These are phyloP conservation scores for Starmerella khaoyaiensis DNA, from an alignment of 805 yeast genomes.

Conservation along the genomic window DNA sequence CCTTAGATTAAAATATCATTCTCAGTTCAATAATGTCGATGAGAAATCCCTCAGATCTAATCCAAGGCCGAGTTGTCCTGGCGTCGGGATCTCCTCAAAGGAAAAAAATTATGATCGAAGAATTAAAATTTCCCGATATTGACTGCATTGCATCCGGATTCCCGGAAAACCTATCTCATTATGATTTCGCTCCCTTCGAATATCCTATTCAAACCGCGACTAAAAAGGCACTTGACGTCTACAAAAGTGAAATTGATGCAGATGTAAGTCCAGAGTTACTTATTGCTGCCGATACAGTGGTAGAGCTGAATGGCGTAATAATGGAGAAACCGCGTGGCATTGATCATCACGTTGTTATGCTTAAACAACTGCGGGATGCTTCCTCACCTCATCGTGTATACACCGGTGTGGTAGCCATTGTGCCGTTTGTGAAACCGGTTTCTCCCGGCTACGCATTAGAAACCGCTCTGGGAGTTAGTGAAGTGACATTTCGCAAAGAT, in stretches of 20 bases:
- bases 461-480: conserved; percentile 34
- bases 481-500: conserved; percentile 28
- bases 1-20: too few species aligned
- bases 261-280: conserved; percentile 27
- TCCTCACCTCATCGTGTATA: conserved; percentile 36
- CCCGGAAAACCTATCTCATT: conserved; percentile 61
- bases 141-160: conserved; percentile 51
- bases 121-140: conserved; percentile 28
- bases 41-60: too few species aligned
- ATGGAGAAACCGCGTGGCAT: conserved; percentile 68
- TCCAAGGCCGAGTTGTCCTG: conserved; percentile 35
- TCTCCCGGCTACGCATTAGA: conserved; percentile 33
- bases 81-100: conserved; percentile 84
- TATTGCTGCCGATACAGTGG: conserved; percentile 65
- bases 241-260: conserved; percentile 29
- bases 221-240: conserved; percentile 54
- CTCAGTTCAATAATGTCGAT: too few species aligned
- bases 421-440: conserved; percentile 32
- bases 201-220: conserved; percentile 63
- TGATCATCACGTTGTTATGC: conserved; percentile 38
- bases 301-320: conserved; percentile 45
- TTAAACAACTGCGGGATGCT: conserved; percentile 37
- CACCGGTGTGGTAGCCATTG: conserved; percentile 42
- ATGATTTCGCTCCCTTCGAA: conserved; percentile 34
- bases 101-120: conserved; percentile 48